A percentile compares a stretch with the other conserved stretches of the same genome.
phyloP scores from a whole-genome alignment of 2,329 filamentous ascomycete species.

The Penicillium sp. region DNA sequence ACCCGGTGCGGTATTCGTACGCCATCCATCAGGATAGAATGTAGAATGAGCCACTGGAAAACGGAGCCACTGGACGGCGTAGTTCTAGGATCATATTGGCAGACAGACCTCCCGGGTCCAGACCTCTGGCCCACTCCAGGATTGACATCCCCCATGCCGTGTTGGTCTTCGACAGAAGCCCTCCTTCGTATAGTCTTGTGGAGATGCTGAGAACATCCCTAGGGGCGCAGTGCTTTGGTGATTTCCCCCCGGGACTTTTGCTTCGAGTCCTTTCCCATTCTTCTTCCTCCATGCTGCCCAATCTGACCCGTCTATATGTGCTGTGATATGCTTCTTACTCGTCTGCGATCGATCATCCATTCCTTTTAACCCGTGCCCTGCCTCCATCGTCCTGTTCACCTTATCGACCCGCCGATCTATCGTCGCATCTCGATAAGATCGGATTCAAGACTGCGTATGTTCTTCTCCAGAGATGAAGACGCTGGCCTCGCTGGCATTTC shows the following conservation, averaged over 20 bases:
- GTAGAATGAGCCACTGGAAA: conserved; percentile 1
- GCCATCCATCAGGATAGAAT: background rate
- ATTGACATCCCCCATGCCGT: conserved; percentile 5
- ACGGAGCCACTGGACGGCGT: background rate
- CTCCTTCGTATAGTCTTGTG: conserved; percentile 18
- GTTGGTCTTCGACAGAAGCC: conserved; percentile 4
- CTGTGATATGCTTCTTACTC: conserved; percentile 1
- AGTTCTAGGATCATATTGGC: background rate
- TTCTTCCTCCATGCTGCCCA: conserved; percentile 20
- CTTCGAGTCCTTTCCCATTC: conserved; percentile 6
- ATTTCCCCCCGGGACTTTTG: conserved; percentile 19
- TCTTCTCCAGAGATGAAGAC: background rate
- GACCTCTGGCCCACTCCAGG: background rate
- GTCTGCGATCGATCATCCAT: background rate
- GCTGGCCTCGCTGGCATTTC: background rate
- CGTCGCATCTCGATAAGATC: conserved; percentile 6
- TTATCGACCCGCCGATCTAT: conserved; percentile 10
- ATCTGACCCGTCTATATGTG: conserved; percentile 11
- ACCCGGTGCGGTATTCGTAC: background rate
- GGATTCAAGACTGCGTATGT: conserved; percentile 1
- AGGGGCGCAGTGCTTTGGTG: conserved; percentile 7
- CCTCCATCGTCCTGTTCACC: conserved; percentile 9
- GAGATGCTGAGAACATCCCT: conserved; percentile 8
- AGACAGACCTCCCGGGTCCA: background rate
- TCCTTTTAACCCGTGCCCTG: conserved; percentile 2